phyloP scores from a whole-genome alignment of 2,329 filamentous ascomycete species.

The Xylariomycetidae sp. region DNA sequence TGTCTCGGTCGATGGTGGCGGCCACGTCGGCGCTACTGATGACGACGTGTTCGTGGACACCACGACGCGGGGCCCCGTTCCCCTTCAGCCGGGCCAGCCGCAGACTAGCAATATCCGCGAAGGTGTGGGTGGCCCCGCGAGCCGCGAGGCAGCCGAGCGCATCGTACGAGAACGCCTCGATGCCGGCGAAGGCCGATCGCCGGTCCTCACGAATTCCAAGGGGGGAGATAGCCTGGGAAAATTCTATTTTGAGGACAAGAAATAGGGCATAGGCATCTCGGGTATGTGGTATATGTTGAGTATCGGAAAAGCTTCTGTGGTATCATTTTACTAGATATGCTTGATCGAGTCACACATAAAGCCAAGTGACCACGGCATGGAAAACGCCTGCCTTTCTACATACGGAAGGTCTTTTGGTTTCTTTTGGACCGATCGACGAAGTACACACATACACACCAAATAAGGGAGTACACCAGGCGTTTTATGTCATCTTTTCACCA shows the following conservation, averaged over 20 bases:
- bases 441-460: no score
- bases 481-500: no score
- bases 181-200: constrained; percentile 39
- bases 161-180: constrained; percentile 59
- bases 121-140: constrained; percentile 22
- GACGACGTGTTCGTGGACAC: constrained; percentile 60
- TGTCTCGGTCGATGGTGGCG: constrained; percentile 52
- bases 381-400: no score
- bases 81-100: constrained; percentile 32
- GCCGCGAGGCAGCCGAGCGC: constrained; percentile 57
- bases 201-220: constrained; percentile 38
- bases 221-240: constrained; percentile 47
- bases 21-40: constrained; percentile 31
- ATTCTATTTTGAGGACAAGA: constrained; percentile 56
- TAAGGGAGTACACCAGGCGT: no score
- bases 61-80: constrained; percentile 53
- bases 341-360: no score
- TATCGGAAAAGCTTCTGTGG: no score
- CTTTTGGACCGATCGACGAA: no score
- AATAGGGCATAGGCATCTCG: constrained; percentile 11
- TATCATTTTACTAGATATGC: no score
- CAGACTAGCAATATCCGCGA: constrained; percentile 34
- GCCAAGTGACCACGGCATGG: no score
- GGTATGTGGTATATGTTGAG: no score
- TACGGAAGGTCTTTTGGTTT: no score